Evolutionary conservation across 1,284 basidiomycete genomes (phyloP), one percentile per base, ranked within the genome.

Genomic region (Moesziomyces antarcticus): DNA sequence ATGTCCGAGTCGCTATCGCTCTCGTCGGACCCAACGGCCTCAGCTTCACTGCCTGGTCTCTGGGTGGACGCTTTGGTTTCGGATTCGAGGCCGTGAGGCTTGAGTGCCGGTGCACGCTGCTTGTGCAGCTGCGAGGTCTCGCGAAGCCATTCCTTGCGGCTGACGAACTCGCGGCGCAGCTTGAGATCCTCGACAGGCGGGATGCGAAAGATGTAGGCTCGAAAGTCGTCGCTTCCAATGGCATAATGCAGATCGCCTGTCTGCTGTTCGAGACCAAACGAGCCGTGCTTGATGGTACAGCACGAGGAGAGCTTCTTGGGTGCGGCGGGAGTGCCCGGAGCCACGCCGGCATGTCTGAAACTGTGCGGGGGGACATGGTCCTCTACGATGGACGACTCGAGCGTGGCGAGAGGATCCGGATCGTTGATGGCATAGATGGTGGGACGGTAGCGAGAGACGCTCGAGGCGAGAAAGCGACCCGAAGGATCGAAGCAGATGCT

Each of bases 211-310:
- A 63, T 45, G 42, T 70, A 70, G 24, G 56, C 52, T 41, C 67
- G 67, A n/a, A 70, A 70, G 30, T 70, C 67, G 37, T 70, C 67
- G 50, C 67, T 70, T 6, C 67, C 67, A 20, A 64, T 64, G 30
- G 61, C 61, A 13, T 64, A 70, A 43, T 60, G 56, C 1, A 70
- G 54, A 56, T 46, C 50, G 1, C 67, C 67, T 0, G 61, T 59
- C n/a, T 56, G 61, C 6, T 14, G 3, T 27, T 70, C 61, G 18
- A 70, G 40, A 11, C 67, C 67, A 13, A 70, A 70, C 1, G 67
- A 70, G 57, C 56, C 60, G 37, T 70, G 67, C 42, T 70, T 70
- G 61, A 70, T 51, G n/a, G 67, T 70, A 37, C 67, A 70, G 45
- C 50, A 59, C 3, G 67, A 70, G 0, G 47, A 60, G 11, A 70